These are phyloP conservation scores for Inga oerstediana DNA, from an alignment of 306 rosid species.

Conservation along the genomic window DNA sequence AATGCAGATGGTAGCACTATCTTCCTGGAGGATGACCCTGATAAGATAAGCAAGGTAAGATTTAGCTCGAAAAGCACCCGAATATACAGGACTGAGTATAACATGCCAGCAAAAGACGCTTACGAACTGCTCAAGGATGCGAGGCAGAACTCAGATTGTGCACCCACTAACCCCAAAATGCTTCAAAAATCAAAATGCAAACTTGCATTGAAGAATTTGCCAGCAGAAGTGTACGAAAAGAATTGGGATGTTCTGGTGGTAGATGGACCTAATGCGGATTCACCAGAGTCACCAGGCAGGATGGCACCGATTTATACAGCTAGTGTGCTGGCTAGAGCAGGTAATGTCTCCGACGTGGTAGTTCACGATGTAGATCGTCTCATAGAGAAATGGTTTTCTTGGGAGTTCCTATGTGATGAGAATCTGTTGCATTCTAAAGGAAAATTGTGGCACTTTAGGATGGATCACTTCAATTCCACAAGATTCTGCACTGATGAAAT, in stretches of 20 bases:
- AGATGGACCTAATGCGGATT: conserved; percentile 78
- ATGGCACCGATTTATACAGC: conserved; percentile 81
- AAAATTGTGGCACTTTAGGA: conserved; percentile 80
- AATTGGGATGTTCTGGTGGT: conserved; percentile 81
- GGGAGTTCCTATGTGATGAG: conserved; percentile 92
- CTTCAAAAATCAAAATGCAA: conserved; percentile 70
- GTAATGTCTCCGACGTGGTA: conserved; percentile 59
- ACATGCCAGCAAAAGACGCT: conserved; percentile 66
- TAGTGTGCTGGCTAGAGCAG: conserved; percentile 71
- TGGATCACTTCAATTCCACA: conserved; percentile 55
- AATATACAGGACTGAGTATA: conserved; percentile 57
- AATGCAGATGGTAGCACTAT: conserved; percentile 75
- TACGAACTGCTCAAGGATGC: conserved; percentile 70
- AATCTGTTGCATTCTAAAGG: conserved; percentile 80
- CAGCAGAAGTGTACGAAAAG: conserved; percentile 63
- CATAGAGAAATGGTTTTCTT: conserved; percentile 92
- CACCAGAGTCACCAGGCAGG: conserved; percentile 76
- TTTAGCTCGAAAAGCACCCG: conserved; percentile 51
- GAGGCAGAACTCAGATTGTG: conserved; percentile 62
- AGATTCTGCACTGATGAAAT: conserved; percentile 57
- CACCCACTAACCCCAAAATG: conserved; percentile 45
- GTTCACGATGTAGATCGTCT: conserved; percentile 79
- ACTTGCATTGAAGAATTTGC: conserved; percentile 73
- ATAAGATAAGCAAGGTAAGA: conserved; percentile 43
- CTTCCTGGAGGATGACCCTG: conserved; percentile 66